Evolutionary conservation across 1,284 basidiomycete species (phyloP).

Genomic region (Marasmius fiardii): DNA sequence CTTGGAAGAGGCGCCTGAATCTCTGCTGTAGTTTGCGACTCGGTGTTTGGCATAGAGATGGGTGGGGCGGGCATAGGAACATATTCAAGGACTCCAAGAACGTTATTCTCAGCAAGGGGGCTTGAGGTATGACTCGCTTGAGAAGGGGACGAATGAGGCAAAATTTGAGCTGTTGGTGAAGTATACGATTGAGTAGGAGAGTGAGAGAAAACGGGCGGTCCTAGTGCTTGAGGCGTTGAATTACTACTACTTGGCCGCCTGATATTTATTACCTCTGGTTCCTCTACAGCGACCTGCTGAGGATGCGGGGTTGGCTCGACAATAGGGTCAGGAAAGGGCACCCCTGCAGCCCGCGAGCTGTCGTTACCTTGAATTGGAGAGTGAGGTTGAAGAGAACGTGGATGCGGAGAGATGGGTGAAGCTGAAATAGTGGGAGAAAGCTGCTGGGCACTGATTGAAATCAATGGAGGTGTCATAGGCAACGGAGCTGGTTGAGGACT

Average conservation of each 20-base stretch:
- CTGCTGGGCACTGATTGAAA: background rate
- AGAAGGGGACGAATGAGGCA: background rate
- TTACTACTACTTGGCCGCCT: background rate
- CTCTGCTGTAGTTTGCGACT: background rate
- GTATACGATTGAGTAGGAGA: background rate
- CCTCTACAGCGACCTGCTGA: background rate
- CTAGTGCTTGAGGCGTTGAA: background rate
- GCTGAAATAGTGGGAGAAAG: background rate
- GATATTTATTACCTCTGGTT: background rate
- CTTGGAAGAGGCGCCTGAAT: background rate
- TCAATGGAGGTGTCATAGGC: background rate
- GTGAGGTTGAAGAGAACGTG: background rate
- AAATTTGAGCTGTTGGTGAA: background rate
- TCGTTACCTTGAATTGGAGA: background rate
- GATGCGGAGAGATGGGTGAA: background rate
- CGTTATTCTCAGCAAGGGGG: background rate
- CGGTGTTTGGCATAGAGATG: background rate
- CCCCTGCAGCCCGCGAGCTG: background rate
- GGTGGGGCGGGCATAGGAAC: constrained; percentile 1
- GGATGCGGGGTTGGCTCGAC: background rate
- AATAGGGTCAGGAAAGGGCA: background rate
- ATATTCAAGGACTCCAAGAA: background rate
- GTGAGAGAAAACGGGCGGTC: background rate
- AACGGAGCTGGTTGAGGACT: background rate
- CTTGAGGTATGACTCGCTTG: background rate